Base-by-base conservation (phyloP, 306 rosid genomes). In the Betula pendula region DNA sequence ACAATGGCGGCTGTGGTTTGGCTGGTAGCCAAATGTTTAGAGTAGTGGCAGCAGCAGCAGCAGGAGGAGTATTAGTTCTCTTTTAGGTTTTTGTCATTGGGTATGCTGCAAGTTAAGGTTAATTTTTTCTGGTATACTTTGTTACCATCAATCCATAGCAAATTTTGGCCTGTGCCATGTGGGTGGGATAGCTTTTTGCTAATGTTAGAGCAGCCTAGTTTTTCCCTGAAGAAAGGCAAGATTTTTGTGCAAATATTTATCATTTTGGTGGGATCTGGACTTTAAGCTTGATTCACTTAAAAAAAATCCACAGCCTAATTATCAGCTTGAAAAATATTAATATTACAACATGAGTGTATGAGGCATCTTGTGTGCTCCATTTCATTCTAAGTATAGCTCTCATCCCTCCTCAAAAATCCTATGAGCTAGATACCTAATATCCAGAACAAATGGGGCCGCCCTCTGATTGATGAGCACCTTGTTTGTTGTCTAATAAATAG, bases 281-380 rank as follows among this genome's bases (percentile, higher is more conserved):
- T 62, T 33, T 33, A 31, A 56, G 13, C 31, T 22, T 56, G 27
- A 22, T 56, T 56, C 33, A 11, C 14, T 0, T 10, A 20, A 55
- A 55, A 19, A 55, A 14, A 63, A 16, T n/a, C 45, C 17, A 40
- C 11, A 1, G 14, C 15, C 24, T 40, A 25, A 42, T 33, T 24
- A 1, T 43, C 48, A 17, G 8, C 9, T 1, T 67, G 48, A 20
- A 40, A 40, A 40, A 14, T 14, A n/a, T 35, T 43, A 20, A 10
- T 68, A 15, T 68, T 43, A 68, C 29, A 42, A 24, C 20, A 24
- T 5, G 51, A 43, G 52, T 10, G 15, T n/a, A 22, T 68, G 15
- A 17, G 13, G 72, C 72, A 43, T 68, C 33, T 68, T 68, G 49
- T 43, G 27, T 49, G 72, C 72, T 6, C 51, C 72, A 42, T 68